A percentile compares a stretch with the other conserved stretches of the same genome.
Conservation (phyloP, 2,329 filamentous ascomycete species). For the Botrytis aclada region DNA sequence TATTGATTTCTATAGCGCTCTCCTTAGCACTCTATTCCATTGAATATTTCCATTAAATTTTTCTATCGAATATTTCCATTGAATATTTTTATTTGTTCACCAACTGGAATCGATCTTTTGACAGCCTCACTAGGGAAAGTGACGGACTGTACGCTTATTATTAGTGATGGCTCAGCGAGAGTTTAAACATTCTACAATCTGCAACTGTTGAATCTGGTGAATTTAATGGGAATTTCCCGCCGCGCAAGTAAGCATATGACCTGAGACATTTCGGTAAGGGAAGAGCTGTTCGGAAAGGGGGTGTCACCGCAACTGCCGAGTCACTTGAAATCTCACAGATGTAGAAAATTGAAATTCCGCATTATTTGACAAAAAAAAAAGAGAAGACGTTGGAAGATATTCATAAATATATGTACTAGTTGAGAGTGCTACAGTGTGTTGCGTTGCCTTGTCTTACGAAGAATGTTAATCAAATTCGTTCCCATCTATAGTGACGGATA, state of each 20-base stretch:
- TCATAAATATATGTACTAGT: neutral
- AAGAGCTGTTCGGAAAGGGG: neutral
- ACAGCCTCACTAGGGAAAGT: neutral
- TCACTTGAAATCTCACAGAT: neutral
- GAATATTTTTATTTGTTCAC: neutral
- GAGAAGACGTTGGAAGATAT: neutral
- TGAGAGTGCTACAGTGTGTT: neutral
- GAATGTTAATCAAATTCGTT: neutral
- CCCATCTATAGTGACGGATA: neutral
- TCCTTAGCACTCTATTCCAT: no score
- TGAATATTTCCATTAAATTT: neutral
- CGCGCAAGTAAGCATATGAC: neutral
- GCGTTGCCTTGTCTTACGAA: neutral
- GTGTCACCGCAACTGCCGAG: neutral
- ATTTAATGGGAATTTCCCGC: neutral
- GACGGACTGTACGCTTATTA: neutral
- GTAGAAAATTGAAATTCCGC: neutral
- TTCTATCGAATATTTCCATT: no score
- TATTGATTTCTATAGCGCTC: neutral
- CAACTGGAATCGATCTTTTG: neutral
- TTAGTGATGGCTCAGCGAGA: neutral
- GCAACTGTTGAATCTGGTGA: neutral
- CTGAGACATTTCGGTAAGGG: neutral
- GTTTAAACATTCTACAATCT: rapidly evolving
- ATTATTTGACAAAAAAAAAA: rapidly evolving